Base-by-base conservation (phyloP, 2,329 filamentous ascomycete genomes). In the Fusarium burgessii region DNA sequence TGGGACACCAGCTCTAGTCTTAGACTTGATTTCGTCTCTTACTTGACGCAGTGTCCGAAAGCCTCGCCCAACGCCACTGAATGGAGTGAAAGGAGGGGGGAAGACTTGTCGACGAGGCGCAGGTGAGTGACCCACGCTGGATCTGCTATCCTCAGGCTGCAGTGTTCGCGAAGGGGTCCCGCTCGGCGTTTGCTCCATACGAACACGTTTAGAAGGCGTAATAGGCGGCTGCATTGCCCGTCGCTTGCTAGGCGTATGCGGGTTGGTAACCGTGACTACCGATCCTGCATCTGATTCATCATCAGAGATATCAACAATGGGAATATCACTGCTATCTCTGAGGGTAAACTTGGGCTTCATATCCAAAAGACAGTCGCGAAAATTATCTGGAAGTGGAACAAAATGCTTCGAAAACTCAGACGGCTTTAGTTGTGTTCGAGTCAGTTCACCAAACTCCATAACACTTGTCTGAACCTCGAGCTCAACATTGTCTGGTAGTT, bases 401-500 rank as follows among this genome's bases (percentile, higher is more conserved):
- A 89, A 85, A 2, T 75, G 66, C 12, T 79, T 80, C 15, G 80
- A 80, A 51, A 88, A 88, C 2, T 82, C 78, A 7, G 84, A 82
- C 41, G 74, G 74, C 13, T 62, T 68, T 9, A 85, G 85, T 23
- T 86, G 82, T 9, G 93, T 80, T 2, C 89, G 82, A 0, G 82
- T 80, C 7, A 86, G 83, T 0, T 83, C 80, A 0, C 87, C 85
- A 66, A 95, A 90, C 1, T 81, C 82, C 15, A 84, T 82, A 0
- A 95, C 77, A 14, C 89, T 87, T 4, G 86, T 85, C 23, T 86
- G 86, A 0, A 97, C 85, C 13, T 90, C 88, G 0, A 90, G 83
- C n/a, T 90, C 86, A 0, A 94, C 87, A 45, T 94, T 93, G 0
- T 83, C 80, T 0, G 92, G 91, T 0, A 93, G 86, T 40, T 93